Percentiles rank a stretch among this genome's conserved stretches.
Evolutionary conservation across 257 asterid genomes (phyloP).

Genomic region (Primulina huaijiensis): DNA sequence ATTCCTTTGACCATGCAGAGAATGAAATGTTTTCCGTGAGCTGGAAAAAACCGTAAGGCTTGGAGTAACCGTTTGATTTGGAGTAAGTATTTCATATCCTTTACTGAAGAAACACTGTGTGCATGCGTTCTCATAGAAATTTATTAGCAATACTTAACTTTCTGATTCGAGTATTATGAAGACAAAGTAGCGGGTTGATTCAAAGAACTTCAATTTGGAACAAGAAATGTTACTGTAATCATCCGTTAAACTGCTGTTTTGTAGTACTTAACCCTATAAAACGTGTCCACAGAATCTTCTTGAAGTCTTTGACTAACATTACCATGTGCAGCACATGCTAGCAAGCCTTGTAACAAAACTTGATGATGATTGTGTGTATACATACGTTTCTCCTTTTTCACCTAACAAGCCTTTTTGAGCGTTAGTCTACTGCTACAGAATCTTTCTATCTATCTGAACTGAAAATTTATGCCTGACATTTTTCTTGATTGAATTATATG

Average conservation of each 20-base stretch:
- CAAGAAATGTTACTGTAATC: conserved; percentile 14
- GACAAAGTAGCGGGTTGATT: conserved; percentile 1
- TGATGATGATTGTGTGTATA: conserved; percentile 8
- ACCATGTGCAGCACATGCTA: conserved; percentile 29
- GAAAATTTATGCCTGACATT: background rate
- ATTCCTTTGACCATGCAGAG: conserved; percentile 53
- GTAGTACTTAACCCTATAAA: background rate
- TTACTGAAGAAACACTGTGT: conserved; percentile 17
- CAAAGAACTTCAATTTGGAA: conserved; percentile 11
- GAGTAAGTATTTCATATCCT: conserved; percentile 24
- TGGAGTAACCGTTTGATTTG: conserved; percentile 20
- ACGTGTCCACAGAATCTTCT: conserved; percentile 14
- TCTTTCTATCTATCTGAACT: conserved; percentile 4
- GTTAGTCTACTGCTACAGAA: conserved; percentile 2
- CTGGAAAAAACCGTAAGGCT: conserved; percentile 23
- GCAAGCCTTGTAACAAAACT: conserved; percentile 7
- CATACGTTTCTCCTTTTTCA: background rate
- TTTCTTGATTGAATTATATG: background rate
- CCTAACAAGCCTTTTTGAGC: background rate
- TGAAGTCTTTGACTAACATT: conserved; percentile 23
- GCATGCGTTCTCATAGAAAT: conserved; percentile 10
- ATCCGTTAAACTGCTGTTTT: conserved; percentile 21
- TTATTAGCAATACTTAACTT: background rate
- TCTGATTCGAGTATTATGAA: background rate
- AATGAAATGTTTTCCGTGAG: conserved; percentile 78